Base-by-base conservation (phyloP, 352 stramenopile species). In the Phytophthora pisi region DNA sequence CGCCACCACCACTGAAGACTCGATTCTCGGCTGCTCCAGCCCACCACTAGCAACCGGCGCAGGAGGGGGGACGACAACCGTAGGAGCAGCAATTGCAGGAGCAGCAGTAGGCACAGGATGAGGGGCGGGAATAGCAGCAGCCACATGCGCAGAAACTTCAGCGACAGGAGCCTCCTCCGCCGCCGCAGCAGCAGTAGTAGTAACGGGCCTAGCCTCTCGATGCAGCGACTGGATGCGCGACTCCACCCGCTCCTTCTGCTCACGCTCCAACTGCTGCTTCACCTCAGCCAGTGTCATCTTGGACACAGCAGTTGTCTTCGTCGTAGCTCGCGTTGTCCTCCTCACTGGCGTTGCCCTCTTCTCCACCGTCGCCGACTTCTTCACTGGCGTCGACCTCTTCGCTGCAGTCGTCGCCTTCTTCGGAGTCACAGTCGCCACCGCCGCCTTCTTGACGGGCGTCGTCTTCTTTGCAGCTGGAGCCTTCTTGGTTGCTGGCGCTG, bases 161-260 rank as follows among this genome's bases (percentile, higher is more conserved):
- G 36, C 5, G 52, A 43, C 15, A 43, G 36, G 36, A 43, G 36
- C 36, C 4, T 15, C n/a, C 43, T 5, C 16, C 7, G 40, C 38
- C 13, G n/a, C 43, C 40, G 31, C 15, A 68, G 34, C 10, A 8
- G 28, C 47, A 16, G 34, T 45, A 61, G 23, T n/a, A 36, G 54
- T 16, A 16, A 15, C 51, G 38, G 40, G 31, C 43, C 66, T 47
- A 5, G 26, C 5, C 6, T 53, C 28, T 6, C 50, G 49, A 30
- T 76, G 73, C 43, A 92, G 67, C 23, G 69, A 74, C 56, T 81
- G 71, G 40, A 92, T 81, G 3, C 84, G 79, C 23, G 61, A 38
- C 54, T 85, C 73, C 23, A 91, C 72, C 3, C 84, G 72, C 11
- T 81, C 63, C 50, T 87, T 72, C 55, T 91, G 84, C 46, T 89